A percentile compares a stretch with the other conserved stretches of the same genome.
Evolutionary conservation across 2,329 filamentous ascomycete genomes (phyloP).

Genomic region (Fusarium sulawesiense): DNA sequence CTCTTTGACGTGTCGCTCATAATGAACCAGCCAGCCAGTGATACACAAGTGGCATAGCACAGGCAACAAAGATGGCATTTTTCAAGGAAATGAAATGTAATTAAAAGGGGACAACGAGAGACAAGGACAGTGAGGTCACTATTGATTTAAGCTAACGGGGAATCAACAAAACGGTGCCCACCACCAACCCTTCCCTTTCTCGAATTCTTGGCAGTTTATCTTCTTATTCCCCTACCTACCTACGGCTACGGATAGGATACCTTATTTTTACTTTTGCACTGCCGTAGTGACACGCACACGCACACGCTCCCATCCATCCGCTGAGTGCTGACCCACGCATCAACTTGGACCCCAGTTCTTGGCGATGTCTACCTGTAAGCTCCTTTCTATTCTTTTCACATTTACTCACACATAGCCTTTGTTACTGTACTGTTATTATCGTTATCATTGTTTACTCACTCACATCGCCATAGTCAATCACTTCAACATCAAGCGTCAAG

Average conservation of each 20-base stretch:
- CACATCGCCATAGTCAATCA: slow-evolving; percentile 55
- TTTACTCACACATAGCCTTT: not conserved
- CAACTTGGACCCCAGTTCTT: slow-evolving; percentile 32
- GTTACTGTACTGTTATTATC: not conserved
- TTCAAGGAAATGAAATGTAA: slow-evolving; percentile 27
- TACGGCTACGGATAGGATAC: not conserved
- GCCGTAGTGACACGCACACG: slow-evolving; percentile 21
- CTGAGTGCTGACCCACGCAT: slow-evolving; percentile 10
- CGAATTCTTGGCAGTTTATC: slow-evolving; percentile 23
- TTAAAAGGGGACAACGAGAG: slow-evolving; percentile 7
- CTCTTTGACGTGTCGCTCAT: slow-evolving; percentile 25
- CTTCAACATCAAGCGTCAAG: slow-evolving; percentile 58
- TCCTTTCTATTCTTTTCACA: slow-evolving; percentile 19
- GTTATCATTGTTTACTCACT: not conserved
- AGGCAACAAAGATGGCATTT: not conserved
- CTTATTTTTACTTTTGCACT: slow-evolving; percentile 13
- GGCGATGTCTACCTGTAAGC: slow-evolving; percentile 42
- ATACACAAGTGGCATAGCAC: not conserved
- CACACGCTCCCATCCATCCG: not conserved
- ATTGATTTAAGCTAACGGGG: not conserved
- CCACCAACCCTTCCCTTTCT: slow-evolving; percentile 19
- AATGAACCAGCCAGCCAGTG: slow-evolving; percentile 15
- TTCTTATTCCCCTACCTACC: not conserved
- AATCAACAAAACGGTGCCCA: slow-evolving; percentile 27
- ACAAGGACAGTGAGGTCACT: slow-evolving; percentile 30